Percentiles rank a stretch among this genome's conserved stretches.
Conservation (phyloP, 805 yeast species). For the Candida methanosorbosa region DNA sequence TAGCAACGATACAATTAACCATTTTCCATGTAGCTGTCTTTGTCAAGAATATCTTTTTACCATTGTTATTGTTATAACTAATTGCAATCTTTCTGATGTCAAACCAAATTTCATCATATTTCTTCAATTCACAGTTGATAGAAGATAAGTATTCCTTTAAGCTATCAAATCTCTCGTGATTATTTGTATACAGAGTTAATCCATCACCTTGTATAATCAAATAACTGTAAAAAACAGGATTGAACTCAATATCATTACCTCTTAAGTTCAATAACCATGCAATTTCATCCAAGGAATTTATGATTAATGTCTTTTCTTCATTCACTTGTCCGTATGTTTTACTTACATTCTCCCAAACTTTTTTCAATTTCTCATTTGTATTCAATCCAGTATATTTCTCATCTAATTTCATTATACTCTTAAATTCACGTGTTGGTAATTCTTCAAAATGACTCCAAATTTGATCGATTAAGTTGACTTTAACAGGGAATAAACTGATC, state of each 20-base stretch:
- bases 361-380: conserved; percentile 45
- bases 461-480: conserved; percentile 37
- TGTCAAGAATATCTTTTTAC: conserved; percentile 40
- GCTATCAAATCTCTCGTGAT: conserved; percentile 28
- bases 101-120: conserved; percentile 38
- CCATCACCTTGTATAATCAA: conserved; percentile 34
- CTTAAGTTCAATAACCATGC: conserved; percentile 88
- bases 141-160: conserved; percentile 31
- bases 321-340: conserved; percentile 21
- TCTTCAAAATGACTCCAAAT: conserved; percentile 52
- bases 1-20: conserved; percentile 35
- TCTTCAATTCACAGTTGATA: conserved; percentile 33
- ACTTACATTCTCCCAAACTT: conserved; percentile 30
- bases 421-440: conserved; percentile 47
- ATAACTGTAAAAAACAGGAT: conserved; percentile 46
- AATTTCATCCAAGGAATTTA: conserved; percentile 66
- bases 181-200: conserved; percentile 34
- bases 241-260: conserved; percentile 42
- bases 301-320: conserved; percentile 21
- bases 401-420: conserved; percentile 42
- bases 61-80: conserved; percentile 6
- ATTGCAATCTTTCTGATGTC: conserved; percentile 30
- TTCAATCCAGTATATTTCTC: conserved; percentile 57
- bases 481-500: conserved; percentile 35
- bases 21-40: conserved; percentile 62